Percentiles rank a stretch among this genome's conserved stretches.
These are phyloP conservation scores for Pichia sp. DNA, from an alignment of 1,139 yeast genomes.

Conservation along the genomic window DNA sequence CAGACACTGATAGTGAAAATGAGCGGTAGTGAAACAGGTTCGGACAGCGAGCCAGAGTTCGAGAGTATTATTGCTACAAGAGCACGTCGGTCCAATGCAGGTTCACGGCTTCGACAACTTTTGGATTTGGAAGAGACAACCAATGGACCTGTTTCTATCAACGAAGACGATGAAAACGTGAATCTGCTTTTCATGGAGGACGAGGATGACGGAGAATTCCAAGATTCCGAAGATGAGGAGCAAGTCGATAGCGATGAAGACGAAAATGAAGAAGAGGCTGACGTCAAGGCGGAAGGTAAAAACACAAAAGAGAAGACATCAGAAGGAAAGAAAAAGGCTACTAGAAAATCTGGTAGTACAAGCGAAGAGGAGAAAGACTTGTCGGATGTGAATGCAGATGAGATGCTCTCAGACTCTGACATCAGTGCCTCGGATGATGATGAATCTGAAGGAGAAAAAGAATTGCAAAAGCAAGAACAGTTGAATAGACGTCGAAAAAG, in stretches of 20 bases:
- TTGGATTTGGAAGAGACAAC: constrained; percentile 60
- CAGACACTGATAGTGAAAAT: not conserved
- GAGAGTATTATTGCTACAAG: constrained; percentile 67
- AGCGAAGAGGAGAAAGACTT: not conserved
- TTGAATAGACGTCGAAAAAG: constrained; percentile 38
- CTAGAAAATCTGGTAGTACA: not conserved
- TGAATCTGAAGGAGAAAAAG: constrained; percentile 65
- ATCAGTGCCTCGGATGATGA: constrained; percentile 37
- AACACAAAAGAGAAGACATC: not conserved
- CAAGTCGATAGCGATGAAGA: constrained; percentile 20
- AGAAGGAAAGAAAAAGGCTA: no score
- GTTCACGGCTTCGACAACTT: constrained; percentile 71
- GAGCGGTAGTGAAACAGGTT: constrained; percentile 7
- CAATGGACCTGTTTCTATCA: constrained; percentile 34
- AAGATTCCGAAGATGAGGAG: constrained; percentile 28
- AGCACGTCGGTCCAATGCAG: constrained; percentile 82
- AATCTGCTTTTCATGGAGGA: constrained; percentile 78
- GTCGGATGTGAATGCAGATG: constrained; percentile 27
- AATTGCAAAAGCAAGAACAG: constrained; percentile 50
- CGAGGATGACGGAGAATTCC: constrained; percentile 77
- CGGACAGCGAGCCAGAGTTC: constrained; percentile 29
- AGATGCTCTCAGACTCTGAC: constrained; percentile 46
- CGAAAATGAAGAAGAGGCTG: constrained; percentile 19
- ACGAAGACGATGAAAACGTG: constrained; percentile 69
- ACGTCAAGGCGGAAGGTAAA: not conserved